phyloP scores from a whole-genome alignment of 164 flowering plant genomes.

The Stephania cephalantha region DNA sequence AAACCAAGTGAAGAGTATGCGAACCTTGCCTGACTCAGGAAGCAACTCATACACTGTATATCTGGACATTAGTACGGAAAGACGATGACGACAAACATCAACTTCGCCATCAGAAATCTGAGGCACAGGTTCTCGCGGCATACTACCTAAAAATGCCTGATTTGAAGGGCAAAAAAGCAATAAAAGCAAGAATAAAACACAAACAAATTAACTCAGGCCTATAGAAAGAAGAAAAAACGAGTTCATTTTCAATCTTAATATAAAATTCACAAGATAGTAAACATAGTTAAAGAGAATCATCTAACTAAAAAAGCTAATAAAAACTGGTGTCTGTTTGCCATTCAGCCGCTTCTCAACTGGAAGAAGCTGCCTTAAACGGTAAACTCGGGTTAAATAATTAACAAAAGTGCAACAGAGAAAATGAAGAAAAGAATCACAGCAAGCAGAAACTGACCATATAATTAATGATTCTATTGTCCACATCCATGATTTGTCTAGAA shows the following conservation, averaged over 20 bases:
- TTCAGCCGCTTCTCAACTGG: no score
- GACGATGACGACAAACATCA: constrained; percentile 20
- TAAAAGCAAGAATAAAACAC: neutral
- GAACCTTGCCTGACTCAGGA: constrained; percentile 90
- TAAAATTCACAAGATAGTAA: no score
- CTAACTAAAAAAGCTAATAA: no score
- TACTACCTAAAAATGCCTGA: constrained; percentile 26
- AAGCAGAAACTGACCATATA: constrained; percentile 16
- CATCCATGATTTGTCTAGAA: constrained; percentile 19
- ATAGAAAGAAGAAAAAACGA: no score
- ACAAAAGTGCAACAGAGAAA: neutral
- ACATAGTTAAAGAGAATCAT: no score
- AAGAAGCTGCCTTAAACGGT: no score
- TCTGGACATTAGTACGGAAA: constrained; percentile 29
- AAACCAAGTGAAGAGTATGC: constrained; percentile 26
- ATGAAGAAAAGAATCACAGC: neutral
- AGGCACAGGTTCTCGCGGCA: constrained; percentile 14
- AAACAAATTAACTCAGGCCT: neutral
- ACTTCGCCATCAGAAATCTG: constrained; percentile 25
- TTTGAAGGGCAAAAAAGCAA: constrained; percentile 12
- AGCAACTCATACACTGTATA: constrained; percentile 42
- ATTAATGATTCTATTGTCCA: constrained; percentile 17
- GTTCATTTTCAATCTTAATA: no score
- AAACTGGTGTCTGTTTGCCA: no score
- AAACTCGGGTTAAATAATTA: no score